Percentiles rank a stretch among this genome's conserved stretches.
phyloP scores from a whole-genome alignment of 2,329 filamentous ascomycete genomes.

The Exophiala calicioides region DNA sequence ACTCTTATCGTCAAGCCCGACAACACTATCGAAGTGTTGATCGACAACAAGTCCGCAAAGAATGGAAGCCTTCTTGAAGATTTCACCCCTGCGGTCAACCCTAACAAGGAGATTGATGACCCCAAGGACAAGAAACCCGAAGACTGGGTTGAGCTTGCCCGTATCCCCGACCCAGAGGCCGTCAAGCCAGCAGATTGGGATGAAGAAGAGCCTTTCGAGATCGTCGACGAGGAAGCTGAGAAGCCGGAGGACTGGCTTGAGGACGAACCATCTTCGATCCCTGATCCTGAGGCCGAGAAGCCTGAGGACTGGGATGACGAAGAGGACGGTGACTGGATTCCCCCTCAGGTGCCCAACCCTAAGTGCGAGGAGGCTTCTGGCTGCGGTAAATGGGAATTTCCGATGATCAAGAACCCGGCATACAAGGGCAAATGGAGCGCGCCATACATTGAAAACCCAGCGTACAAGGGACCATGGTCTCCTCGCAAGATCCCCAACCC shows the following conservation, averaged over 20 bases:
- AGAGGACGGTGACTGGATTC: slow-evolving; percentile 96
- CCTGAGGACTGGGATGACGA: slow-evolving; percentile 99
- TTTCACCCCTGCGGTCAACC: slow-evolving; percentile 92
- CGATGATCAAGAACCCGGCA: slow-evolving; percentile 88
- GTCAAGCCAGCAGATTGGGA: slow-evolving; percentile 99
- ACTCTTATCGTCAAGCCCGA: slow-evolving; percentile 95
- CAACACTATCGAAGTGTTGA: slow-evolving; percentile 90
- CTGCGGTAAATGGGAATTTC: slow-evolving; percentile 89
- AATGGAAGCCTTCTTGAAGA: slow-evolving; percentile 90
- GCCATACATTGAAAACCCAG: slow-evolving; percentile 92
- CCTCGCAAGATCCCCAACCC: slow-evolving; percentile 98
- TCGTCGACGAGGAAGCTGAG: slow-evolving; percentile 87
- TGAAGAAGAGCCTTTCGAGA: slow-evolving; percentile 95
- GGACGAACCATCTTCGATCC: slow-evolving; percentile 75
- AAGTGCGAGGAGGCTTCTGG: slow-evolving; percentile 93
- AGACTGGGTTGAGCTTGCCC: slow-evolving; percentile 91
- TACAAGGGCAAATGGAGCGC: slow-evolving; percentile 99
- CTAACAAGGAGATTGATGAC: slow-evolving; percentile 91
- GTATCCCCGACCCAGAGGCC: slow-evolving; percentile 88
- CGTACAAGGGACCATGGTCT: slow-evolving; percentile 94
- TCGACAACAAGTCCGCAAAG: slow-evolving; percentile 87
- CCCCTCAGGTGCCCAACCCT: slow-evolving; percentile 88
- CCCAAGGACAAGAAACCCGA: slow-evolving; percentile 89
- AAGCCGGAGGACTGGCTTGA: slow-evolving; percentile 97
- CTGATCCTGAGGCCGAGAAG: slow-evolving; percentile 95